Conservation (phyloP, 345 rosid genomes). For the Heritiera fomes region DNA sequence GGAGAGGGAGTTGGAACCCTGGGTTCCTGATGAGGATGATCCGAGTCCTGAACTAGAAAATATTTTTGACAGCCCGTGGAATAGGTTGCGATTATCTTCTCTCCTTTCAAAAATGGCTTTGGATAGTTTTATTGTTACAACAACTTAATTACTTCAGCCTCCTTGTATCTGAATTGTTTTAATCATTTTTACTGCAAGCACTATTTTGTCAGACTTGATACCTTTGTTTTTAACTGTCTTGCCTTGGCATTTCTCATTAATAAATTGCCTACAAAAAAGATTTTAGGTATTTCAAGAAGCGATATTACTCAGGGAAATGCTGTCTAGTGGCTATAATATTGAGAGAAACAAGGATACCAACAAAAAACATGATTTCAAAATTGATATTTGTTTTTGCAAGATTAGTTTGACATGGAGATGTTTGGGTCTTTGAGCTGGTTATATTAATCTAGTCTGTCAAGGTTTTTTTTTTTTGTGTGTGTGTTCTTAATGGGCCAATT, state of each 20-base stretch:
- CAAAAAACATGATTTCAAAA: neutral
- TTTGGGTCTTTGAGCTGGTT: neutral
- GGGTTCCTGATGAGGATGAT: conserved; percentile 82
- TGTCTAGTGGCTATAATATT: neutral
- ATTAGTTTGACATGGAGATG: neutral
- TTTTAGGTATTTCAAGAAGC: neutral
- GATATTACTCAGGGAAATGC: neutral
- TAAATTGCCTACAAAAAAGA: neutral
- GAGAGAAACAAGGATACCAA: neutral
- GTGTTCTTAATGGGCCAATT: neutral
- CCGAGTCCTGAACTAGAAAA: conserved; percentile 72
- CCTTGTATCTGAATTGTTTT: conserved; percentile 9
- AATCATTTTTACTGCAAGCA: neutral
- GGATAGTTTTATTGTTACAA: conserved; percentile 1
- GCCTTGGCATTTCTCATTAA: neutral
- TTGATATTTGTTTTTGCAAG: neutral
- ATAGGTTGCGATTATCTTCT: conserved; percentile 52
- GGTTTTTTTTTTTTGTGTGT: too few relatives aligned
- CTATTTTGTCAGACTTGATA: neutral
- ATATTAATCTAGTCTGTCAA: neutral
- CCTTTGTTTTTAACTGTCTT: neutral
- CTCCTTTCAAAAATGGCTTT: conserved; percentile 17
- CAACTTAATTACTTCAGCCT: neutral
- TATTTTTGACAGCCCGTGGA: conserved; percentile 61
- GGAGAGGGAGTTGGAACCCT: conserved; percentile 76